Evolutionary conservation across 441 rosid species (phyloP).

Genomic region (Arabidopsis hybrid): DNA sequence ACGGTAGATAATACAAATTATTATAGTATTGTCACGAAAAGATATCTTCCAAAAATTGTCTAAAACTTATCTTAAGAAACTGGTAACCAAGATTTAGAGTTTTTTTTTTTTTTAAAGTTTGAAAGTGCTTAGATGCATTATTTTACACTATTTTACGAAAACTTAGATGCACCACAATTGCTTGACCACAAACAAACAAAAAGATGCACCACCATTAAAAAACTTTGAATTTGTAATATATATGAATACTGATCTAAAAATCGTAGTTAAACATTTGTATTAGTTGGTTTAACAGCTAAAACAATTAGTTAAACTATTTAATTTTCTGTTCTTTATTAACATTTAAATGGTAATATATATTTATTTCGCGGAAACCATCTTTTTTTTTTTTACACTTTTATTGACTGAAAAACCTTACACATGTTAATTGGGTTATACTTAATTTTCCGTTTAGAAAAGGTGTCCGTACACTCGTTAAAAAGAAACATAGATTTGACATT

Average conservation of each 20-base stretch:
- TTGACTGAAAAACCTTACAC: conserved; percentile 15
- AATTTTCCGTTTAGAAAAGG: neutral
- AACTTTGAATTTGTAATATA: too few relatives aligned
- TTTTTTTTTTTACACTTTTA: neutral
- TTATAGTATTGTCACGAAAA: neutral
- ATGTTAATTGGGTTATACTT: conserved; percentile 21
- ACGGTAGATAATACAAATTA: neutral
- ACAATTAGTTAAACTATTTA: neutral
- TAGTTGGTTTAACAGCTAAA: neutral
- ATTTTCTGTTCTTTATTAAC: neutral
- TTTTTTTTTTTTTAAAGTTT: neutral
- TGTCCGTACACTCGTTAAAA: conserved; percentile 43
- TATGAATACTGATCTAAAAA: too few relatives aligned
- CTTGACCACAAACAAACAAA: too few relatives aligned
- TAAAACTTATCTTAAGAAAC: neutral
- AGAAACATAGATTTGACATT: conserved; percentile 38
- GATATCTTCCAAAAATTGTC: neutral
- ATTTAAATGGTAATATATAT: neutral
- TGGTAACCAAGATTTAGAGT: neutral
- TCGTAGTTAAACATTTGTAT: too few relatives aligned
- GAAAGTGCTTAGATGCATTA: neutral
- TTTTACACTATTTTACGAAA: too few relatives aligned
- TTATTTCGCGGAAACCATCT: neutral
- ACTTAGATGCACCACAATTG: too few relatives aligned
- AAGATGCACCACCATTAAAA: too few relatives aligned